Evolutionary conservation across 2,329 filamentous ascomycete species (phyloP), one percentile per base, ranked within the genome.

Genomic region (Drechslerella dactyloides): DNA sequence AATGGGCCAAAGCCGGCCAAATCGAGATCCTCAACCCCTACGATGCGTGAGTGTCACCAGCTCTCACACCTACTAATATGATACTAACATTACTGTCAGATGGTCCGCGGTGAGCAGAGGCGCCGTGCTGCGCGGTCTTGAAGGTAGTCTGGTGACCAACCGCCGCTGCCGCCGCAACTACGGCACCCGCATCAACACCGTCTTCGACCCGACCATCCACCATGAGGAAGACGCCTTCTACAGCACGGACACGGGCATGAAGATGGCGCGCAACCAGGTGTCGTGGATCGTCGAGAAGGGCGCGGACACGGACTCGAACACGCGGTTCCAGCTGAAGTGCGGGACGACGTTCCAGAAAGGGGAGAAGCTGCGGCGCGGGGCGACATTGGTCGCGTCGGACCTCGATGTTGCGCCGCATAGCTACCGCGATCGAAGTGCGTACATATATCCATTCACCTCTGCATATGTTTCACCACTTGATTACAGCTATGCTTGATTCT

Each of bases 221-320:
- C 62, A 66, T 53, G 62, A 73, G 1, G 69, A 73, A 46, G 69
- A 73, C 46, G 69, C 69, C 3, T 73, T 73, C 50, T 66, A 68
- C 37, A 68, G 61, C 13, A 73, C 57, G 11, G 69, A 73, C 27
- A 73, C 69, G 4, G 69, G 69, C 15, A 68, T 73, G 58, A 73
- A 73, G 46, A 73, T 73, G 69, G 69, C 69, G 1, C 48, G 69
- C 21, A 73, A 73, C 17, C 69, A 73, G 35, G 62, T 73, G 15
- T 73, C 69, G 5, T 73, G 69, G 69, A 73, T 73, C 27, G 63
- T 73, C 2, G 63, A 66, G 53, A 73, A 73, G 24, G 63, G 69
- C n/a, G 57, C 69, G 15, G 63, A 63, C 15, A 73, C 69, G 21
- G 62, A 68, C 19, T 64, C 68, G 11, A 68, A 68, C 24, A 73